phyloP scores from a whole-genome alignment of 2,329 filamentous ascomycete species.

The Rhytidhysteron rufulum region DNA sequence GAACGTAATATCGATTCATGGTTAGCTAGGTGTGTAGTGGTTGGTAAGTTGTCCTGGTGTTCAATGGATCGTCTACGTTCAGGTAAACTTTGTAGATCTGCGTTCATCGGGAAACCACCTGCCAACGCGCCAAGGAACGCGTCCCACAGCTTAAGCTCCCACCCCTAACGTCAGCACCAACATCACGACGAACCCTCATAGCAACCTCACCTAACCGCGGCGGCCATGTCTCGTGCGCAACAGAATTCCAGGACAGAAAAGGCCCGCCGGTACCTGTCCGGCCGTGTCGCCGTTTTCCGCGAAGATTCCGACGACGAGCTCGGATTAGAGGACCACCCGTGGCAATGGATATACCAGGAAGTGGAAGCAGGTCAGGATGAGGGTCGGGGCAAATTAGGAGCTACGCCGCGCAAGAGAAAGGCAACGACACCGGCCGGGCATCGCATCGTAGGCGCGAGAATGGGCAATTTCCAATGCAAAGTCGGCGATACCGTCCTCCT shows the following conservation, averaged over 20 bases:
- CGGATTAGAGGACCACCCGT: conserved; percentile 47
- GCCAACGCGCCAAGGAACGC: conserved; percentile 28
- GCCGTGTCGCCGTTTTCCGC: conserved; percentile 58
- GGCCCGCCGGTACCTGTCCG: conserved; percentile 51
- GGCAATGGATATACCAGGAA: conserved; percentile 56
- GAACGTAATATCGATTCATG: too few species aligned
- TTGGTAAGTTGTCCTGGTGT: too few species aligned
- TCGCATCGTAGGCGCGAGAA: conserved; percentile 74
- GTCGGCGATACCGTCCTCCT: conserved; percentile 82
- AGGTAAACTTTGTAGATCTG: too few species aligned
- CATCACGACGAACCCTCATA: conserved; percentile 7
- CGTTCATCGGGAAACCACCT: conserved; percentile 1
- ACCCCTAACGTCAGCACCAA: conserved; percentile 21
- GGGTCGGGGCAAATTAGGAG: conserved; percentile 16
- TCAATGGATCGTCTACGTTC: too few species aligned
- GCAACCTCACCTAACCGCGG: conserved; percentile 12
- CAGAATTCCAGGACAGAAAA: conserved; percentile 42
- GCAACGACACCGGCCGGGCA: conserved; percentile 18
- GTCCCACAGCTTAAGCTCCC: neutral
- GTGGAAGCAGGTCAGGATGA: conserved; percentile 29
- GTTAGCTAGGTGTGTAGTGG: too few species aligned
- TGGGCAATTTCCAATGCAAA: conserved; percentile 75
- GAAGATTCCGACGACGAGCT: conserved; percentile 90
- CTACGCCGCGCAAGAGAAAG: conserved; percentile 31
- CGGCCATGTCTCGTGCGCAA: conserved; percentile 37